These are phyloP conservation scores for Exophiala alcalophila DNA, from an alignment of 2,329 filamentous ascomycete genomes.

Conservation along the genomic window DNA sequence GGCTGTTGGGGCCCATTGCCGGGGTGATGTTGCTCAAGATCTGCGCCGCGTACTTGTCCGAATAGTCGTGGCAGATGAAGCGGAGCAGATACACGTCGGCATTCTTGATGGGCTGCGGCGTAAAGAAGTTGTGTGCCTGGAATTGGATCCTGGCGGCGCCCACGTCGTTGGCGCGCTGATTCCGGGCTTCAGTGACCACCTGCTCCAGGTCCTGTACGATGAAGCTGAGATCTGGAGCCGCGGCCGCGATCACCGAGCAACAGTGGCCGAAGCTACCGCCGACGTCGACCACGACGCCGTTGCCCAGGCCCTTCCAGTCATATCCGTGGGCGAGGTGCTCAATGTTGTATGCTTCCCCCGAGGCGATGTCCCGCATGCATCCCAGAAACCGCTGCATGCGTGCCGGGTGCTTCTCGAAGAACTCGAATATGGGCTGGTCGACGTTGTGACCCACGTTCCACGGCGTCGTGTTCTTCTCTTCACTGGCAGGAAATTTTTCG, in stretches of 20 bases:
- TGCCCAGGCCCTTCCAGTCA: constrained; percentile 24
- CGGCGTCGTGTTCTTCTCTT: constrained; percentile 28
- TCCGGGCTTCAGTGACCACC: constrained; percentile 26
- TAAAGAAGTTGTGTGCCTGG: constrained; percentile 39
- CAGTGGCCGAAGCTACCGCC: constrained; percentile 60
- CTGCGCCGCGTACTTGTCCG: constrained; percentile 35
- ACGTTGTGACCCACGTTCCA: constrained; percentile 35
- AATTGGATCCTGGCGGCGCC: constrained; percentile 31
- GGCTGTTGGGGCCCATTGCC: constrained; percentile 36
- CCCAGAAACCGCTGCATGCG: constrained; percentile 31
- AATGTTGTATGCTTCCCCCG: constrained; percentile 21
- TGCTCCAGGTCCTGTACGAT: constrained; percentile 51
- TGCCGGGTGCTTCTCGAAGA: constrained; percentile 31
- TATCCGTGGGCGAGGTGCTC: constrained; percentile 26
- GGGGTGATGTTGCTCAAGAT: constrained; percentile 37
- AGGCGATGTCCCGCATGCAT: constrained; percentile 5
- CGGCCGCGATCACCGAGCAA: constrained; percentile 53
- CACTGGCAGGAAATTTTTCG: constrained; percentile 24
- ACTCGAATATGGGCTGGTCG: constrained; percentile 36
- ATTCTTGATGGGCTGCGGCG: constrained; percentile 33
- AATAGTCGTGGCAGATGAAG: constrained; percentile 42
- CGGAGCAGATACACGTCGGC: constrained; percentile 37
- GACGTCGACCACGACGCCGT: constrained; percentile 26
- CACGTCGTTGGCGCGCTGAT: constrained; percentile 23
- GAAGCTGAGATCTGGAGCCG: constrained; percentile 52